Percentiles rank a stretch among this genome's conserved stretches.
These are phyloP conservation scores for Cercis canadensis DNA, from an alignment of 306 rosid species.

Conservation along the genomic window DNA sequence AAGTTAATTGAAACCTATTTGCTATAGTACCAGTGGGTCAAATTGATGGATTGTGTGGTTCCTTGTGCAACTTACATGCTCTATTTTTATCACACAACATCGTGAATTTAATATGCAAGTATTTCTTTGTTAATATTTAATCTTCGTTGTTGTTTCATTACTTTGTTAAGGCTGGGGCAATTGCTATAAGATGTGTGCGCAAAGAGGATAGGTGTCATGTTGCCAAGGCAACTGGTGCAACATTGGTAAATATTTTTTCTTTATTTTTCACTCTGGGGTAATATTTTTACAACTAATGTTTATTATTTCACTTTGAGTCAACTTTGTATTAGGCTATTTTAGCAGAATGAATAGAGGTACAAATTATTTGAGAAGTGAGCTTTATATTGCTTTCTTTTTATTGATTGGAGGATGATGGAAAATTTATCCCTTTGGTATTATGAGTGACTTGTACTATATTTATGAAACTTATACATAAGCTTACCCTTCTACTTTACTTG, in stretches of 20 bases:
- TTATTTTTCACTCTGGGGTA: no score
- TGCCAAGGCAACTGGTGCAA: constrained; percentile 98
- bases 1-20: background rate
- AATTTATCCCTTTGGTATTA: background rate
- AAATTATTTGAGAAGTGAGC: background rate
- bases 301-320: no score
- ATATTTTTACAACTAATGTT: no score
- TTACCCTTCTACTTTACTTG: no score
- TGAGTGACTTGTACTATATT: no score
- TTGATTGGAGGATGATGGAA: background rate
- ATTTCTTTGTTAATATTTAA: no score
- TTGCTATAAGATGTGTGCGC: constrained; percentile 90
- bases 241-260: constrained; percentile 62
- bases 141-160: constrained; percentile 82
- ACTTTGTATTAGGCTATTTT: background rate
- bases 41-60: no score
- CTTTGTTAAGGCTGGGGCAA: constrained; percentile 97
- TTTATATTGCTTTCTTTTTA: background rate
- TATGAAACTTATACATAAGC: no score
- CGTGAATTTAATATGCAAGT: no score
- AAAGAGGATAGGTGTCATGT: constrained; percentile 99
- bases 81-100: no score
- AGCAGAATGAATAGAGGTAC: background rate
- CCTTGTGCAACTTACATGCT: no score
- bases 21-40: background rate